phyloP scores from a whole-genome alignment of 108 stramenopile genomes.

The Thalassiosira profunda region DNA sequence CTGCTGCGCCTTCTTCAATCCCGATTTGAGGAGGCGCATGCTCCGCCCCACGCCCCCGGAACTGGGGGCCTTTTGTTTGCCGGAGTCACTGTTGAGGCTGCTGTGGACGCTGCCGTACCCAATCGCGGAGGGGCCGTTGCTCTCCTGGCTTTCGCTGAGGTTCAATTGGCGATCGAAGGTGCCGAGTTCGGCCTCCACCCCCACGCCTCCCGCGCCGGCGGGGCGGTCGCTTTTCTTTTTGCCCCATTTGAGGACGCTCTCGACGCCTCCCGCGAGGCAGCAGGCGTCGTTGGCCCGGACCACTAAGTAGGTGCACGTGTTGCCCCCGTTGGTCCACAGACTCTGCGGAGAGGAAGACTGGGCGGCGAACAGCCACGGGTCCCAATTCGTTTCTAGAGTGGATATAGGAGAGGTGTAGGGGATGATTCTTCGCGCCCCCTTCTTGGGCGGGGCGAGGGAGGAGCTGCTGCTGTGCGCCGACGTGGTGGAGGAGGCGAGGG shows the following conservation, averaged over 20 bases:
- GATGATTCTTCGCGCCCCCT: neutral
- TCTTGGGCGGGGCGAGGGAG: neutral
- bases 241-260: slow-evolving; percentile 57
- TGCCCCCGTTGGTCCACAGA: slow-evolving; percentile 45
- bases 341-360: slow-evolving; percentile 23
- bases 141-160: slow-evolving; percentile 22
- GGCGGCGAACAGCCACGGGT: slow-evolving; percentile 20
- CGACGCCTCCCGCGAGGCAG: slow-evolving; percentile 65
- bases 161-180: slow-evolving; percentile 46
- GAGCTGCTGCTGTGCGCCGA: neutral
- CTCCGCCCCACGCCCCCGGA: slow-evolving; percentile 15
- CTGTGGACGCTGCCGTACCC: neutral
- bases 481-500: neutral
- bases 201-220: neutral
- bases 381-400: slow-evolving; percentile 53
- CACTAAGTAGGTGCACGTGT: slow-evolving; percentile 43
- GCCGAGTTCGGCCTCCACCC: slow-evolving; percentile 6
- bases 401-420: slow-evolving; percentile 44
- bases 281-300: slow-evolving; percentile 54
- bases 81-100: neutral
- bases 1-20: slow-evolving; percentile 61
- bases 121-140: neutral
- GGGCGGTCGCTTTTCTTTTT: neutral
- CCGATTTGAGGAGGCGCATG: slow-evolving; percentile 53
- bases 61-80: neutral